These are phyloP conservation scores for Sesbania bispinosa DNA, from an alignment of 306 rosid genomes.

Conservation along the genomic window DNA sequence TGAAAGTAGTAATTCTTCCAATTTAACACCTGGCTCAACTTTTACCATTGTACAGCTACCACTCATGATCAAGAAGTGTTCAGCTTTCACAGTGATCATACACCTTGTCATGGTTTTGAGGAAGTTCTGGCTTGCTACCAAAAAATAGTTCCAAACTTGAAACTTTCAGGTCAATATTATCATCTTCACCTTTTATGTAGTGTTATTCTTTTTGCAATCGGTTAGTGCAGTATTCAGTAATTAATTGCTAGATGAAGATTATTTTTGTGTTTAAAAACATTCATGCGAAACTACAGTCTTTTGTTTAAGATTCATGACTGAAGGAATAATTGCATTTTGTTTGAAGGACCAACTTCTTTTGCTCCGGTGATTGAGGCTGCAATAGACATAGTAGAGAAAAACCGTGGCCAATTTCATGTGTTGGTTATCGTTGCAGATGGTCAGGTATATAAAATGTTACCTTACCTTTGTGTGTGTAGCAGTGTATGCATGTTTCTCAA, in stretches of 20 bases:
- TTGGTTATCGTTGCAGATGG: too few species aligned
- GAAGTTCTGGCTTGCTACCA: slow-evolving; percentile 83
- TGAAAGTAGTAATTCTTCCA: background rate
- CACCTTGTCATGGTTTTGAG: slow-evolving; percentile 86
- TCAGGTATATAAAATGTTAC: too few species aligned
- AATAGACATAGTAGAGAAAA: too few species aligned
- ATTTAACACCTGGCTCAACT: slow-evolving; percentile 11
- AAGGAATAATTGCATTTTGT: slow-evolving; percentile 20
- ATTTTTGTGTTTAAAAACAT: background rate
- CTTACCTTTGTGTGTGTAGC: too few species aligned
- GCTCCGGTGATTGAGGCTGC: slow-evolving; percentile 82
- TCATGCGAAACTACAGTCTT: background rate
- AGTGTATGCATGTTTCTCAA: too few species aligned
- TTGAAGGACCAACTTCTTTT: slow-evolving; percentile 88
- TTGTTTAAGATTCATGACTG: slow-evolving; percentile 14
- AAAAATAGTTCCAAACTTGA: slow-evolving; percentile 63
- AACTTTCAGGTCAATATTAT: slow-evolving; percentile 56
- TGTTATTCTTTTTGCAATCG: background rate
- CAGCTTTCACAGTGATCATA: slow-evolving; percentile 76
- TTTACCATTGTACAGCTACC: slow-evolving; percentile 46
- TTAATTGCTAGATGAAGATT: background rate
- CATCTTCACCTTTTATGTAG: background rate
- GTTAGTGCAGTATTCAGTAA: background rate
- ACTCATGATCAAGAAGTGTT: slow-evolving; percentile 85
- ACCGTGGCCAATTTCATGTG: too few species aligned